These are phyloP conservation scores for Cytospora mali DNA, from an alignment of 2,329 filamentous ascomycete genomes.

Conservation along the genomic window DNA sequence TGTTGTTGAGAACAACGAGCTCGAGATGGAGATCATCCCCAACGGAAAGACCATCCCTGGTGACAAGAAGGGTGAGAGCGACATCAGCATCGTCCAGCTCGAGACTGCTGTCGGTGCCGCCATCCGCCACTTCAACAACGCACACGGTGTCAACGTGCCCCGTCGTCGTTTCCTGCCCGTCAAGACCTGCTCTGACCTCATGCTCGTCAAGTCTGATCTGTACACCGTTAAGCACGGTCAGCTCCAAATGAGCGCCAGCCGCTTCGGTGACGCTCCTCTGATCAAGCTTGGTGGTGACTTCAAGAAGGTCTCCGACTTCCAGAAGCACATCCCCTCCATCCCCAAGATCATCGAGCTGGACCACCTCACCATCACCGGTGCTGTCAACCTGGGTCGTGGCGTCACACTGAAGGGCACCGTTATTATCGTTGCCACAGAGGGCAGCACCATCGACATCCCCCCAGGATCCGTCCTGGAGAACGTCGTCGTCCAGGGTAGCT, in stretches of 20 bases:
- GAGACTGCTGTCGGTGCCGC: conserved; percentile 98
- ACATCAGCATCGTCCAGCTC: conserved; percentile 95
- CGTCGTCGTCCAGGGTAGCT: conserved; percentile 96
- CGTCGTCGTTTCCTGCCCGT: conserved; percentile 97
- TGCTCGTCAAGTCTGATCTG: conserved; percentile 99
- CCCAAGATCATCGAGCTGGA: conserved; percentile 90
- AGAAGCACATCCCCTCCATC: conserved; percentile 83
- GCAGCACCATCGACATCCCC: conserved; percentile 95
- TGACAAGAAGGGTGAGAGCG: conserved; percentile 99
- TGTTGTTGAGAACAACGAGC: conserved; percentile 96
- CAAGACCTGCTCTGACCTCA: conserved; percentile 99
- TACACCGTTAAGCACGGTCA: conserved; percentile 99
- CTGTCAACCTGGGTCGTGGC: conserved; percentile 93
- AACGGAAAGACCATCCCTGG: conserved; percentile 98
- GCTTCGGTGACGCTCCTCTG: conserved; percentile 93
- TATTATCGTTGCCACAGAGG: conserved; percentile 98
- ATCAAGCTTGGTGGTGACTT: conserved; percentile 99
- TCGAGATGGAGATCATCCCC: conserved; percentile 99
- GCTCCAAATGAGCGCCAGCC: conserved; percentile 93
- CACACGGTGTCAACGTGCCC: conserved; percentile 98
- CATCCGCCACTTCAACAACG: conserved; percentile 98
- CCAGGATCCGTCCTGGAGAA: conserved; percentile 98
- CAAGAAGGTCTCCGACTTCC: conserved; percentile 99
- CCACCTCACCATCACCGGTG: conserved; percentile 95
- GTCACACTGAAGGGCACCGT: conserved; percentile 98